A percentile compares a stretch with the other conserved stretches of the same genome.
Conservation (phyloP, 176 grass and related monocot species). For the Ensete glaucum region DNA sequence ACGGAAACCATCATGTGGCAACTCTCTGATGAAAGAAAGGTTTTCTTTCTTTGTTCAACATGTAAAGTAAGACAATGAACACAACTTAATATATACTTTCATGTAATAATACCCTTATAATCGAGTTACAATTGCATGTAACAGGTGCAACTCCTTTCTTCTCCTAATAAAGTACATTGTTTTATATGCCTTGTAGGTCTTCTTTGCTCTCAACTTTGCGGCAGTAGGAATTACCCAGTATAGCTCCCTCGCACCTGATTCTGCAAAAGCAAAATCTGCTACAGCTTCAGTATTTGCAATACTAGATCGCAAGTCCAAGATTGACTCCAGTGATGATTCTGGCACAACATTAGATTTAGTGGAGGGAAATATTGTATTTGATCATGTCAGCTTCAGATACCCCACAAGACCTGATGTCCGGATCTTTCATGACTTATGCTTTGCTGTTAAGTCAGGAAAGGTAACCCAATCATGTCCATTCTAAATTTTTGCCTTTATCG, state of each 20-base stretch:
- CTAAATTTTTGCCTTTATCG: not conserved
- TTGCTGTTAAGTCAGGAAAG: slow-evolving; percentile 12
- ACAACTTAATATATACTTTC: too few species aligned
- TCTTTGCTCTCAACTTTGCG: slow-evolving; percentile 17
- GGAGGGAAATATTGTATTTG: slow-evolving; percentile 13
- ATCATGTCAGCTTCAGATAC: slow-evolving; percentile 12
- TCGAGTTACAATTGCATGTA: not conserved
- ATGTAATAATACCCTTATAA: not conserved
- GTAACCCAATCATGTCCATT: not conserved
- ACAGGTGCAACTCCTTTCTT: not conserved
- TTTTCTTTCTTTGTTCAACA: too few species aligned
- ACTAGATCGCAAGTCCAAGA: slow-evolving; percentile 13
- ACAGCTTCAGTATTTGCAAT: slow-evolving; percentile 15
- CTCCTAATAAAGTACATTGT: not conserved
- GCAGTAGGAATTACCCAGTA: slow-evolving; percentile 19
- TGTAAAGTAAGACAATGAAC: too few species aligned
- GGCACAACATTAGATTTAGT: not conserved
- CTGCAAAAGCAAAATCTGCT: slow-evolving; percentile 16
- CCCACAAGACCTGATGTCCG: slow-evolving; percentile 4
- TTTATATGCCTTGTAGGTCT: slow-evolving; percentile 8
- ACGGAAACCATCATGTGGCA: too few species aligned
- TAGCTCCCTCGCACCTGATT: slow-evolving; percentile 6
- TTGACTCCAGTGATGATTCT: slow-evolving; percentile 17
- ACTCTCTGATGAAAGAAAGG: too few species aligned
- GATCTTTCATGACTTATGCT: slow-evolving; percentile 4